A percentile compares a stretch with the other conserved stretches of the same genome.
Conservation (phyloP, 805 yeast species). For the Pachysolen tannophilus region DNA sequence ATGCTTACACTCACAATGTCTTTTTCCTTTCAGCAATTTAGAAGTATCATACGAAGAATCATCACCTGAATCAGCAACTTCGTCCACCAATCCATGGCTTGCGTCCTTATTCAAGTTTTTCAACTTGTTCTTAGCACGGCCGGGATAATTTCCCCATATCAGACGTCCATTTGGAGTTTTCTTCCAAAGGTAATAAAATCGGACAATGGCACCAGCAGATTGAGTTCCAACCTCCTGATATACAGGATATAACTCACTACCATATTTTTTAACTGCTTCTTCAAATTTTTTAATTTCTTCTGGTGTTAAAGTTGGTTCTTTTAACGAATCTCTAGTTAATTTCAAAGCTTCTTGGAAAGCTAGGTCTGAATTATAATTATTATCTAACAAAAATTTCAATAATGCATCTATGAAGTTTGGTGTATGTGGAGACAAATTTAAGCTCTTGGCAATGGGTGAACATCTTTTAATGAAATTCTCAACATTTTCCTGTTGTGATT, state of each 20-base stretch:
- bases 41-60: conserved; percentile 62
- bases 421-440: conserved; percentile 51
- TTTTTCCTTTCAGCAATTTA: conserved; percentile 32
- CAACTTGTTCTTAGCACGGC: conserved; percentile 53
- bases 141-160: conserved; percentile 80
- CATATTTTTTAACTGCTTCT: conserved; percentile 60
- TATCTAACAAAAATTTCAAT: conserved; percentile 43
- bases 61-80: conserved; percentile 56
- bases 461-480: conserved; percentile 51
- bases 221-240: conserved; percentile 66
- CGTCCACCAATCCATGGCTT: conserved; percentile 25
- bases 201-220: conserved; percentile 67
- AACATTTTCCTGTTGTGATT: conserved; percentile 22
- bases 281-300: conserved; percentile 68
- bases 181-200: conserved; percentile 90
- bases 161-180: conserved; percentile 66
- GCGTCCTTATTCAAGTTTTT: conserved; percentile 24
- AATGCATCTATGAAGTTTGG: conserved; percentile 81
- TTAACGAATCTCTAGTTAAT: conserved; percentile 49
- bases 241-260: conserved; percentile 75
- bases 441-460: conserved; percentile 43
- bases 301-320: conserved; percentile 67
- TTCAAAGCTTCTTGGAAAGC: conserved; percentile 39
- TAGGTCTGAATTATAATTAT: conserved; percentile 37
- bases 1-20: conserved; percentile 57